Base-by-base conservation (phyloP, 2,329 filamentous ascomycete genomes). In the Apiospora kogelbergensis region DNA sequence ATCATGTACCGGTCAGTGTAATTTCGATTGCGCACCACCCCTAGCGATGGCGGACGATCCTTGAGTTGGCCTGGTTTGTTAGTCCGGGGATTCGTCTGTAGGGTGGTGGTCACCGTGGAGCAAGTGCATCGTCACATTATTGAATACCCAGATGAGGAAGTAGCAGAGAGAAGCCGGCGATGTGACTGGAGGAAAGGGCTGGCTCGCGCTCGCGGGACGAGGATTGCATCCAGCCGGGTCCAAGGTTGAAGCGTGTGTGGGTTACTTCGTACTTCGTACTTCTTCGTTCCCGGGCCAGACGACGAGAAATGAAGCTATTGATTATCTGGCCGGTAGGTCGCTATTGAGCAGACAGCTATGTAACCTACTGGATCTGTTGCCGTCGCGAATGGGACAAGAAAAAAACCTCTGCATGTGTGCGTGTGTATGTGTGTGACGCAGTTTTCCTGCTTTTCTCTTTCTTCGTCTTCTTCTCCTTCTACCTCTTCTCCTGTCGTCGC, bases 11-110 rank as follows among this genome's bases (percentile, higher is more conserved):
- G 53, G 53, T 7, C 53, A 60, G 30, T 60, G 53, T 60, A 60
- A 60, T 60, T 60, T 60, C 53, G 53, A 60, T 60, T 60, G 53
- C 53, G 53, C 30, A 60, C 53, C 37, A 60, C 53, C 53, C 48
- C 53, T 60, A 60, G 53, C 53, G 30, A 37, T 60, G 53, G 53
- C 53, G 53, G 53, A 7, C 53, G 26, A 60, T 60, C 53, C 53
- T 60, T n/a, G 53, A 26, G 53, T 13, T 53, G 33, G 33, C 53
- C 30, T 60, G 53, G 53, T 37, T 60, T 22, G 17, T 5, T 33
- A 60, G 53, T 60, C 53, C 53, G 53, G 53, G 53, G 53, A 60
- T 37, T 60, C 53, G 30, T 37, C 30, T 60, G 53, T 22, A 60
- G 53, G 53, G 53, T 60, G n/a, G 53, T 60, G 26, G 53, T n/a